Conservation (phyloP, 345 rosid species). For the Populus davidiana region DNA sequence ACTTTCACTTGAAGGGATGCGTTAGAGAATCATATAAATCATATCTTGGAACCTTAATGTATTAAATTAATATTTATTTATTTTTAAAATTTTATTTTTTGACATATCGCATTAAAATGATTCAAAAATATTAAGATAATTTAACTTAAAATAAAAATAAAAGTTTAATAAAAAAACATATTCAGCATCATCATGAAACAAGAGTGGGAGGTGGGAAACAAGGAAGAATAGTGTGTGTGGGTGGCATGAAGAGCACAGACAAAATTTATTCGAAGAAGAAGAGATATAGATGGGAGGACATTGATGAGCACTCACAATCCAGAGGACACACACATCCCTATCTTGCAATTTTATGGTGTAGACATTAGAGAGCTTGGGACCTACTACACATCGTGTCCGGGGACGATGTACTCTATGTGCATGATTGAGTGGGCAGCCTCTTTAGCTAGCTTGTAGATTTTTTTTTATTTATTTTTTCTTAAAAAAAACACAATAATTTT, state of each 20-base stretch:
- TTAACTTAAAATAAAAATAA: too few relatives aligned
- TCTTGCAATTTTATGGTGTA: neutral
- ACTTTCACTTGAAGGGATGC: too few relatives aligned
- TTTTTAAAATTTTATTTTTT: too few relatives aligned
- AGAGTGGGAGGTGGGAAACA: slow-evolving; percentile 34
- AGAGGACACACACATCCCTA: slow-evolving; percentile 15
- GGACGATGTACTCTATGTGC: neutral
- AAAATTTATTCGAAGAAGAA: slow-evolving; percentile 21
- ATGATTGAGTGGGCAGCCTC: neutral
- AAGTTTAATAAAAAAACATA: too few relatives aligned
- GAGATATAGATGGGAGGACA: neutral
- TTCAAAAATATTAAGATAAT: too few relatives aligned
- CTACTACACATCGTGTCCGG: neutral
- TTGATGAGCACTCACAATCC: slow-evolving; percentile 13
- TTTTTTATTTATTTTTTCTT: too few relatives aligned
- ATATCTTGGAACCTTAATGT: too few relatives aligned
- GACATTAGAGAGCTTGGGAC: neutral
- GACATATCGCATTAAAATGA: too few relatives aligned
- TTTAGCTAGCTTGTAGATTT: neutral
- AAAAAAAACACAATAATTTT: too few relatives aligned
- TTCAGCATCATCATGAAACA: neutral
- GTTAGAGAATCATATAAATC: too few relatives aligned
- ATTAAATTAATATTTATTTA: too few relatives aligned
- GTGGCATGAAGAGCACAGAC: slow-evolving; percentile 22
- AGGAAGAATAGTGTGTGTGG: slow-evolving; percentile 24